These are phyloP conservation scores for Rhododendron vialii DNA, from an alignment of 148 eudicot genomes.

Conservation along the genomic window DNA sequence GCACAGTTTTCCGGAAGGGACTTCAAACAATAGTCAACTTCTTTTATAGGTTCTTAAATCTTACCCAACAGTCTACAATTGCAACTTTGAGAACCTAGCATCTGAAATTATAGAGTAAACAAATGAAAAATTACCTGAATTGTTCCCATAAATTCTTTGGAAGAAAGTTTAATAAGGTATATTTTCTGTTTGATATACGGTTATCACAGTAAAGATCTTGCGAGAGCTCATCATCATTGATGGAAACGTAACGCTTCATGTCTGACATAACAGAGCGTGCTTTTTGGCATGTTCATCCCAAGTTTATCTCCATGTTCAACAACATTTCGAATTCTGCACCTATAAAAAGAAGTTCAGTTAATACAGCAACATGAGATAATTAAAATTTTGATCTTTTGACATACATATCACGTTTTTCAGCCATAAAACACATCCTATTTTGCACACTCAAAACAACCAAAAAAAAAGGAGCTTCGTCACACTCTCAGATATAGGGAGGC, in stretches of 20 bases:
- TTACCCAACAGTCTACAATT: not conserved
- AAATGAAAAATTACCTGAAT: conserved; percentile 65
- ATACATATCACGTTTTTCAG: not conserved
- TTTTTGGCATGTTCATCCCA: not conserved
- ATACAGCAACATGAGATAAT: not conserved
- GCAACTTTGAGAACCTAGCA: not conserved
- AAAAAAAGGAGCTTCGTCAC: not conserved
- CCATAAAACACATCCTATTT: not conserved
- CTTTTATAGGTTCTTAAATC: not conserved
- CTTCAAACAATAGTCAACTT: not conserved
- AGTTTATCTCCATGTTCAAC: not conserved
- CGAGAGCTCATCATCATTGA: conserved; percentile 71
- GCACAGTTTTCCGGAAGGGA: not conserved
- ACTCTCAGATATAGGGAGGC: not conserved
- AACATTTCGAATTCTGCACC: not conserved
- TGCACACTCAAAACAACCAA: not conserved
- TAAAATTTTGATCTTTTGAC: not conserved
- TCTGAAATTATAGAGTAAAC: not conserved
- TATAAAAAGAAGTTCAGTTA: not conserved
- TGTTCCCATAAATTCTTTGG: conserved; percentile 97
- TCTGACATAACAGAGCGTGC: conserved; percentile 1
- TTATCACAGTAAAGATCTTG: conserved; percentile 70
- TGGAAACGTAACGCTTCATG: conserved; percentile 88
- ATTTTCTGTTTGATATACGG: conserved; percentile 84
- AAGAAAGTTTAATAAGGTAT: conserved; percentile 74